phyloP scores from a whole-genome alignment of 139 green algal genomes.

The Picochlorum sp. region DNA sequence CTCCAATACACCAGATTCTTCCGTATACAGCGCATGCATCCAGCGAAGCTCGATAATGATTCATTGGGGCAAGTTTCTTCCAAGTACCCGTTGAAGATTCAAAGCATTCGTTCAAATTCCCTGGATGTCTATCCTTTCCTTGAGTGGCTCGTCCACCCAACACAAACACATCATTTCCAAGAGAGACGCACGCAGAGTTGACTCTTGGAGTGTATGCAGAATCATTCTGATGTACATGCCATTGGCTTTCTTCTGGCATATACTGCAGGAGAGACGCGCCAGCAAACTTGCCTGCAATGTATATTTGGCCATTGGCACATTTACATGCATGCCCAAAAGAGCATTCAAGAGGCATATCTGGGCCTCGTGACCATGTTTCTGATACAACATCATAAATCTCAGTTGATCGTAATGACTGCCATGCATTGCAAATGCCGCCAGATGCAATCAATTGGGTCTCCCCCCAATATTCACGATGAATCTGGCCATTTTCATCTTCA shows the following conservation, averaged over 20 bases:
- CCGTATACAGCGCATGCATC: conserved; percentile 16
- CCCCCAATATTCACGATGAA: background rate
- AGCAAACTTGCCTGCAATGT: conserved; percentile 11
- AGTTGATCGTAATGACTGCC: conserved; percentile 21
- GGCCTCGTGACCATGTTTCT: conserved; percentile 41
- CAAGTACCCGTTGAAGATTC: conserved; percentile 15
- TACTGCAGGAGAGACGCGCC: conserved; percentile 12
- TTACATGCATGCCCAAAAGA: conserved; percentile 16
- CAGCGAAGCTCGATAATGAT: conserved; percentile 18
- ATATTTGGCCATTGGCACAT: background rate
- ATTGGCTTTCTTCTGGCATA: background rate
- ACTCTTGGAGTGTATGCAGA: conserved; percentile 13
- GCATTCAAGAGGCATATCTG: conserved; percentile 20
- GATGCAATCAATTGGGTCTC: conserved; percentile 12
- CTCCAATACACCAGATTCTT: conserved; percentile 50
- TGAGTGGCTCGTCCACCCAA: conserved; percentile 24
- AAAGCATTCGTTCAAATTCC: conserved; percentile 27
- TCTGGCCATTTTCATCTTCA: background rate
- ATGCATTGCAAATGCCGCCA: conserved; percentile 23
- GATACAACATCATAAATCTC: conserved; percentile 43
- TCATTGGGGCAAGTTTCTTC: conserved; percentile 21
- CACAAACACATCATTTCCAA: conserved; percentile 2
- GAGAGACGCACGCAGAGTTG: conserved; percentile 15
- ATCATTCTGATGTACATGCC: background rate
- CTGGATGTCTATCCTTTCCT: conserved; percentile 15